These are phyloP conservation scores for Aphanomyces invadans DNA, from an alignment of 352 stramenopile species.

Conservation along the genomic window DNA sequence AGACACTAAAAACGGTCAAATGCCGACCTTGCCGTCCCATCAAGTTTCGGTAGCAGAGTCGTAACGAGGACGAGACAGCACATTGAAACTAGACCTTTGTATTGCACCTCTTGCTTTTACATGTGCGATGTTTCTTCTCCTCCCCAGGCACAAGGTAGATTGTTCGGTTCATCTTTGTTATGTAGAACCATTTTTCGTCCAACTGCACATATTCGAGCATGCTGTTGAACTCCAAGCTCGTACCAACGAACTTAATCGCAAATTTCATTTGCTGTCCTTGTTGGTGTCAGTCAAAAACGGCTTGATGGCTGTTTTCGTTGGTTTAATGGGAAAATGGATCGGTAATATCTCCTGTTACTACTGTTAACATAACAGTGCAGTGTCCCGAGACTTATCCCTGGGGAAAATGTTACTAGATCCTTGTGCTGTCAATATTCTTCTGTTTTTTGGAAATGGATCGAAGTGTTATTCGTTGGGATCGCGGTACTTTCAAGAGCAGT, in stretches of 20 bases:
- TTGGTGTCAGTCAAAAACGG: not conserved
- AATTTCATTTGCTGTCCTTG: not conserved
- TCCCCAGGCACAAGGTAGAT: slow-evolving; percentile 25
- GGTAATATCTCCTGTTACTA: not conserved
- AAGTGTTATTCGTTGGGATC: too few species aligned
- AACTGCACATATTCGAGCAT: not conserved
- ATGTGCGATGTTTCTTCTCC: not conserved
- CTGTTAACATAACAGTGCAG: not conserved
- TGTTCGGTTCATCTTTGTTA: slow-evolving; percentile 32
- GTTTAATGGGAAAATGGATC: not conserved
- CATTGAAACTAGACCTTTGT: slow-evolving; percentile 39
- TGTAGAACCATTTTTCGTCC: slow-evolving; percentile 35
- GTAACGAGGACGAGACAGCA: slow-evolving; percentile 36
- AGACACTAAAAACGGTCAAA: slow-evolving; percentile 29
- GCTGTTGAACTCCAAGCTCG: not conserved
- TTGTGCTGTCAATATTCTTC: too few species aligned
- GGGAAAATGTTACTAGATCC: not conserved
- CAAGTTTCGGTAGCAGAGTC: slow-evolving; percentile 29
- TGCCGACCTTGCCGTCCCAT: slow-evolving; percentile 44
- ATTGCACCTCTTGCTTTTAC: slow-evolving; percentile 23
- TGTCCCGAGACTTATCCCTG: not conserved
- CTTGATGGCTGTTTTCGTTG: not conserved
- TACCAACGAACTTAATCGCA: not conserved
- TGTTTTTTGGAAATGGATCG: too few species aligned
- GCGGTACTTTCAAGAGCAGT: too few species aligned